These are phyloP conservation scores for Herpetomonas muscarum DNA, from an alignment of 208 protist species.

Conservation along the genomic window DNA sequence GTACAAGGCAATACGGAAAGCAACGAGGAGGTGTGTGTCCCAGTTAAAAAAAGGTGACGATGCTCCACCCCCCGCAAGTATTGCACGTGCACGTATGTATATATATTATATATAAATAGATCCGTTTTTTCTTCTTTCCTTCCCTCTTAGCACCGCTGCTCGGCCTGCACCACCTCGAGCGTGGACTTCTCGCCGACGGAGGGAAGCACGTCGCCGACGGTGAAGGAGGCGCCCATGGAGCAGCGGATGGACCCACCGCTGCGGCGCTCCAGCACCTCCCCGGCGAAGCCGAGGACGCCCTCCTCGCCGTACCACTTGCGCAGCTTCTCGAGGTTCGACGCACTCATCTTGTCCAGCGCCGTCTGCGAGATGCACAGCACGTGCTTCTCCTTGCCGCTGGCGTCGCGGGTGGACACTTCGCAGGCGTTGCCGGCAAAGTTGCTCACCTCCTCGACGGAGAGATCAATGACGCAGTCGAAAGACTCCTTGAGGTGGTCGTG, in stretches of 20 bases:
- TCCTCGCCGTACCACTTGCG: conserved; percentile 64
- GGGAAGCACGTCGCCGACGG: conserved; percentile 45
- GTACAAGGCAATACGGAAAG: too few relatives aligned
- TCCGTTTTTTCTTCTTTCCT: conserved; percentile 7
- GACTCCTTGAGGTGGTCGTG: conserved; percentile 49
- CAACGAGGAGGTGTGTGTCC: too few relatives aligned
- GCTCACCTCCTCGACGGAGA: conserved; percentile 48
- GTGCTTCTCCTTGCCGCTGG: conserved; percentile 41
- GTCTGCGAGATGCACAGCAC: conserved; percentile 74
- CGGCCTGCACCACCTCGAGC: conserved; percentile 39
- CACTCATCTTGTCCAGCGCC: conserved; percentile 29
- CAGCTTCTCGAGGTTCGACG: conserved; percentile 30
- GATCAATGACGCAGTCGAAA: conserved; percentile 59
- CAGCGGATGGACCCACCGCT: conserved; percentile 56
- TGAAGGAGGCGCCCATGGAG: conserved; percentile 45
- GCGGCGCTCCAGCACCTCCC: conserved; percentile 63
- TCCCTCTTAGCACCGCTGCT: conserved; percentile 10
- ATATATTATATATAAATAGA: background rate
- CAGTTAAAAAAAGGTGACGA: too few relatives aligned
- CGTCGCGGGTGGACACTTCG: conserved; percentile 37
- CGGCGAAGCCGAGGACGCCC: conserved; percentile 55
- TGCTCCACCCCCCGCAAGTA: too few relatives aligned
- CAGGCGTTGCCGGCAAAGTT: conserved; percentile 72
- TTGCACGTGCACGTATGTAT: too few relatives aligned
- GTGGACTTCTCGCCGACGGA: conserved; percentile 26